Evolutionary conservation across 1,284 basidiomycete genomes (phyloP).

Genomic region (Pascua guehoae): DNA sequence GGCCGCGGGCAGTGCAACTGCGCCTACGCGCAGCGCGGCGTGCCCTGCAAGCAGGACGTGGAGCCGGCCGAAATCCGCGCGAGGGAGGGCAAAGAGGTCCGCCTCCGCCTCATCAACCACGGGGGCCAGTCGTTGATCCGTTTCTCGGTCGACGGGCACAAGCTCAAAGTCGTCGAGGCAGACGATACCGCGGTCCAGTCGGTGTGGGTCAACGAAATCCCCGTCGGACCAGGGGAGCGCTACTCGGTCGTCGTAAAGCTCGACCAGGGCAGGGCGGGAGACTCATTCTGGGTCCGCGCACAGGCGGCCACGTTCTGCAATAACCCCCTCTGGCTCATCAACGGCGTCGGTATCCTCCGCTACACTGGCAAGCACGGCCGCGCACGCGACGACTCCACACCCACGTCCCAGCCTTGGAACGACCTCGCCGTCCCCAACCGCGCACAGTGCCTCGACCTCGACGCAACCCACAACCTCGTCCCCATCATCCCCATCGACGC

Average conservation of each 20-base stretch:
- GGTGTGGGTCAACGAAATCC: slow-evolving; percentile 26
- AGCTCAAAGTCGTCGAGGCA: slow-evolving; percentile 28
- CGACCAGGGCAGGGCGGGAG: slow-evolving; percentile 23
- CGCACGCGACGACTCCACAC: slow-evolving; percentile 1
- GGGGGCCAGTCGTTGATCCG: slow-evolving; percentile 14
- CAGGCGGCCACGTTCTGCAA: slow-evolving; percentile 17
- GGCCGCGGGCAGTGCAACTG: slow-evolving; percentile 22
- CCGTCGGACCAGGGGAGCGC: slow-evolving; percentile 32
- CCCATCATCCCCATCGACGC: slow-evolving; percentile 12
- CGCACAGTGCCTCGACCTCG: slow-evolving; percentile 7
- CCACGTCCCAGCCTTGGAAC: slow-evolving; percentile 23
- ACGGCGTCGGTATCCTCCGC: slow-evolving; percentile 6
- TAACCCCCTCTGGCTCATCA: not conserved
- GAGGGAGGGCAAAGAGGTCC: slow-evolving; percentile 1
- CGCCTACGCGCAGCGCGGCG: not conserved
- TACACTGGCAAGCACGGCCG: slow-evolving; percentile 13
- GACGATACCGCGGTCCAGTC: slow-evolving; percentile 29
- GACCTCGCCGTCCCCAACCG: not conserved
- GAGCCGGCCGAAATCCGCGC: not conserved
- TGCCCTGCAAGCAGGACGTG: slow-evolving; percentile 8
- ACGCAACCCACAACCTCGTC: not conserved
- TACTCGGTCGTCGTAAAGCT: slow-evolving; percentile 40
- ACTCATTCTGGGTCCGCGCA: slow-evolving; percentile 41
- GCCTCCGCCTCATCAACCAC: slow-evolving; percentile 27
- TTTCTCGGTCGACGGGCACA: slow-evolving; percentile 33